phyloP scores from a whole-genome alignment of 306 rosid genomes.

The Cucurbita pepo region DNA sequence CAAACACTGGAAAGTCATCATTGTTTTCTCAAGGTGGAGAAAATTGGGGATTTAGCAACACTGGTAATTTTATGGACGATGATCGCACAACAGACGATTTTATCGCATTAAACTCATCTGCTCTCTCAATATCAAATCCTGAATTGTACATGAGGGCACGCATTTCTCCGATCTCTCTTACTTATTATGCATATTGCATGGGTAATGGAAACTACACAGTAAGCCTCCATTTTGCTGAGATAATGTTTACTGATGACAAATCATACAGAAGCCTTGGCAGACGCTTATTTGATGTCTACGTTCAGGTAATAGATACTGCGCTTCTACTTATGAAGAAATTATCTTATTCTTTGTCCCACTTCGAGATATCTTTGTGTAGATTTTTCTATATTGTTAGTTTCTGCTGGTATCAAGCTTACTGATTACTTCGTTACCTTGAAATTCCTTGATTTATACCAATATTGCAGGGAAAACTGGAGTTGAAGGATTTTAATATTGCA shows the following conservation, averaged over 20 bases:
- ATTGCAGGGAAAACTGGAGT: slow-evolving; percentile 16
- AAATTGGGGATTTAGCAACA: slow-evolving; percentile 39
- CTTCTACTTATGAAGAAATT: too few relatives aligned
- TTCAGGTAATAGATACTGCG: slow-evolving; percentile 13
- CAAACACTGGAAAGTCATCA: slow-evolving; percentile 11
- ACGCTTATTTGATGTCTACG: slow-evolving; percentile 27
- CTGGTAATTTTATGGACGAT: slow-evolving; percentile 36
- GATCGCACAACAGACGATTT: not conserved
- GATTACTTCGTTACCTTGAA: not conserved
- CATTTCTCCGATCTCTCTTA: slow-evolving; percentile 41
- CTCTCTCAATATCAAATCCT: slow-evolving; percentile 12
- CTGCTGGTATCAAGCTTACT: not conserved
- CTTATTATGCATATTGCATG: slow-evolving; percentile 28
- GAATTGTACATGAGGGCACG: slow-evolving; percentile 46
- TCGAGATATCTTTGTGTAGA: not conserved
- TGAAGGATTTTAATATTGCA: slow-evolving; percentile 23
- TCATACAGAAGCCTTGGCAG: slow-evolving; percentile 31
- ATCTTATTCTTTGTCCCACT: too few relatives aligned
- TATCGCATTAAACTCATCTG: slow-evolving; percentile 5
- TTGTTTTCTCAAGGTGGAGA: not conserved
- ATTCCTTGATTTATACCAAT: not conserved
- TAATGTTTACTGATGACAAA: slow-evolving; percentile 7
- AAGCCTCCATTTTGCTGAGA: slow-evolving; percentile 28
- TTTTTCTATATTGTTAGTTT: not conserved
- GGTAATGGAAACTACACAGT: slow-evolving; percentile 22